phyloP scores from a whole-genome alignment of 2,329 filamentous ascomycete genomes.

The Aspergillus unguis region DNA sequence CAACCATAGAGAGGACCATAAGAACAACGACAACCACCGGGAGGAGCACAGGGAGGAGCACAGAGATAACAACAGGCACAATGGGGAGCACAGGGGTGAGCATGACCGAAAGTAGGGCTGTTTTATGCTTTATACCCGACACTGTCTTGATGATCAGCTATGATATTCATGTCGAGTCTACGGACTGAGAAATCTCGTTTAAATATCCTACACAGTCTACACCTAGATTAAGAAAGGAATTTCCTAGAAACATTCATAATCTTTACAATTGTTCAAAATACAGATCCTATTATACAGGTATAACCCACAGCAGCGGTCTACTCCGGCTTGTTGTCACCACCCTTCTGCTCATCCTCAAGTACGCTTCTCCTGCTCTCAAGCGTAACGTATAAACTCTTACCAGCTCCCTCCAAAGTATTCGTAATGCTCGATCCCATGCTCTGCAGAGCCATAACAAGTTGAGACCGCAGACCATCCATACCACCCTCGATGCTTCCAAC shows the following conservation, averaged over 20 bases:
- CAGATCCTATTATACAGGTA: slow-evolving; percentile 37
- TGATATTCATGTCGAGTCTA: not conserved
- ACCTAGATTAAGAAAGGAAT: not conserved
- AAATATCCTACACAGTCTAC: not conserved
- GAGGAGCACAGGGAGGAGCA: too few species aligned
- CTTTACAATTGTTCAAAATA: slow-evolving; percentile 19
- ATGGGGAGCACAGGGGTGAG: not conserved
- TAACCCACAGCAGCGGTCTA: slow-evolving; percentile 20
- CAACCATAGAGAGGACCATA: too few species aligned
- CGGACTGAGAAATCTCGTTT: too few species aligned
- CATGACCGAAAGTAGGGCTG: not conserved
- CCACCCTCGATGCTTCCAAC: slow-evolving; percentile 76
- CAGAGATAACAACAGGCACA: too few species aligned
- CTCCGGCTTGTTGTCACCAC: slow-evolving; percentile 33
- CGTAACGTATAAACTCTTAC: slow-evolving; percentile 80
- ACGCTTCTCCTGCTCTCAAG: slow-evolving; percentile 77
- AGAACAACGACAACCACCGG: too few species aligned
- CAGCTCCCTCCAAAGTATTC: slow-evolving; percentile 71
- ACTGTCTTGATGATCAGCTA: not conserved
- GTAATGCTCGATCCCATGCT: slow-evolving; percentile 74
- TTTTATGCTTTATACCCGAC: not conserved
- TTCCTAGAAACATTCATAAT: slow-evolving; percentile 16
- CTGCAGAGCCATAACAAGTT: slow-evolving; percentile 78
- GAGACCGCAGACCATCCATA: slow-evolving; percentile 72
- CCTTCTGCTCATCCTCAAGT: slow-evolving; percentile 67